phyloP scores from a whole-genome alignment of 176 grass and related monocot genomes.

The Oryza australiensis region DNA sequence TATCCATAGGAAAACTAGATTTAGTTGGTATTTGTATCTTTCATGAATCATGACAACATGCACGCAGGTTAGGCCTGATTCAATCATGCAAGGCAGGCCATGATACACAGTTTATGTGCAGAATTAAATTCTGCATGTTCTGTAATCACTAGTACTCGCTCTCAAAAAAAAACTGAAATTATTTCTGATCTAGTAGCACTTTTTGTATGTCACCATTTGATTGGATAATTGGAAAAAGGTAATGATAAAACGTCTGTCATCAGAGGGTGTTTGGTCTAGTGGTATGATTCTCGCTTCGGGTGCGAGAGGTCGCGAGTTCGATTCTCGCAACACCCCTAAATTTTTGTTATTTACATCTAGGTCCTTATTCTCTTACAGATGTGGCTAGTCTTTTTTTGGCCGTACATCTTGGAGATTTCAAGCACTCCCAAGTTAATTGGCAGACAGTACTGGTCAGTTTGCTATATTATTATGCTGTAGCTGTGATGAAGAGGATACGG shows the following conservation, averaged over 20 bases:
- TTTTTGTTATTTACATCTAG: neutral
- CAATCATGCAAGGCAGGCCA: neutral
- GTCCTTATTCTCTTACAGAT: neutral
- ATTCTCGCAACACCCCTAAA: slow-evolving; percentile 81
- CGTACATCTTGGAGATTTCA: too few relatives aligned
- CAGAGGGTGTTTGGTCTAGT: slow-evolving; percentile 85
- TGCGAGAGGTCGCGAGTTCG: slow-evolving; percentile 91
- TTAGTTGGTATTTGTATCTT: neutral
- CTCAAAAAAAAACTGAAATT: too few relatives aligned
- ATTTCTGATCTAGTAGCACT: too few relatives aligned
- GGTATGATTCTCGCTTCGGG: slow-evolving; percentile 99
- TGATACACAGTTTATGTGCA: neutral
- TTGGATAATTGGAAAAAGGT: too few relatives aligned
- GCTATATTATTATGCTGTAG: neutral
- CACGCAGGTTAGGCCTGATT: neutral
- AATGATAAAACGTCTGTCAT: neutral
- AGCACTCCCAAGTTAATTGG: too few relatives aligned
- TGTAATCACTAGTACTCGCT: too few relatives aligned
- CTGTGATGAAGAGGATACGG: neutral
- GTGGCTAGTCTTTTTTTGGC: too few relatives aligned
- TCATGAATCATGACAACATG: neutral
- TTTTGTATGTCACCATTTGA: too few relatives aligned
- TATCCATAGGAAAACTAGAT: neutral
- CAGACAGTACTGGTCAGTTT: neutral
- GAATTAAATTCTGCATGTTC: too few relatives aligned